Percentiles rank a stretch among this genome's conserved stretches.
Evolutionary conservation across 768 basidiomycete species (phyloP).

Genomic region (Tulasnella sp.): DNA sequence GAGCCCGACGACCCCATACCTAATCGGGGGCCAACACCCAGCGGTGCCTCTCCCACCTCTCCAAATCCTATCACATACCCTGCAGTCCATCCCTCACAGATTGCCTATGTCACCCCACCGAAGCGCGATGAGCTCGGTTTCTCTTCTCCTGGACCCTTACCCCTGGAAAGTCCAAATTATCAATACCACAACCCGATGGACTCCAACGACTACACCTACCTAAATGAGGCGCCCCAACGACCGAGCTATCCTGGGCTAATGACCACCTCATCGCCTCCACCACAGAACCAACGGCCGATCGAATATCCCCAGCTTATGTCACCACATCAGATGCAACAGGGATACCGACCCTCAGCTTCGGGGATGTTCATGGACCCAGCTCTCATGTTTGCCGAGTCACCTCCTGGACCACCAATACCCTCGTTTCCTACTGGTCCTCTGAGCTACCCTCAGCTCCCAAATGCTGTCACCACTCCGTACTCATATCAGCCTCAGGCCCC

Average conservation of each 20-base stretch:
- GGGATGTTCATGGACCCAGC: slow-evolving; percentile 61
- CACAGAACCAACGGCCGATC: slow-evolving; percentile 51
- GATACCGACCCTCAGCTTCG: slow-evolving; percentile 74
- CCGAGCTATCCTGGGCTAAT: slow-evolving; percentile 45
- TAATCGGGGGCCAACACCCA: background rate
- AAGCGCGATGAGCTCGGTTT: slow-evolving; percentile 34
- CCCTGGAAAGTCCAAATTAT: slow-evolving; percentile 66
- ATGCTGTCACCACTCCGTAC: background rate
- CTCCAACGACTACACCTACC: background rate
- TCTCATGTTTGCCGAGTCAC: slow-evolving; percentile 24
- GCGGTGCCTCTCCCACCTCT: slow-evolving; percentile 4
- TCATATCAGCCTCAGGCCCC: background rate
- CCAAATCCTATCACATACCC: slow-evolving; percentile 30
- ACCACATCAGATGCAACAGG: slow-evolving; percentile 74
- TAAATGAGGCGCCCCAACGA: too few species aligned
- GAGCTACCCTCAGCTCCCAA: slow-evolving; percentile 22
- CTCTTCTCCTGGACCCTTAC: slow-evolving; percentile 46
- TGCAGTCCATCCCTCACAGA: slow-evolving; percentile 10
- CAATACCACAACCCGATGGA: slow-evolving; percentile 10
- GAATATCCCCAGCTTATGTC: slow-evolving; percentile 77
- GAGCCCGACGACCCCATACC: background rate
- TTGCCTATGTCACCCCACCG: slow-evolving; percentile 21
- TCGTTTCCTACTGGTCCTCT: background rate
- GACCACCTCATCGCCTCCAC: slow-evolving; percentile 73
- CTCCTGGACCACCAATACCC: background rate